phyloP scores from a whole-genome alignment of 1,284 basidiomycete genomes.

The Apiotrichum montevideense region DNA sequence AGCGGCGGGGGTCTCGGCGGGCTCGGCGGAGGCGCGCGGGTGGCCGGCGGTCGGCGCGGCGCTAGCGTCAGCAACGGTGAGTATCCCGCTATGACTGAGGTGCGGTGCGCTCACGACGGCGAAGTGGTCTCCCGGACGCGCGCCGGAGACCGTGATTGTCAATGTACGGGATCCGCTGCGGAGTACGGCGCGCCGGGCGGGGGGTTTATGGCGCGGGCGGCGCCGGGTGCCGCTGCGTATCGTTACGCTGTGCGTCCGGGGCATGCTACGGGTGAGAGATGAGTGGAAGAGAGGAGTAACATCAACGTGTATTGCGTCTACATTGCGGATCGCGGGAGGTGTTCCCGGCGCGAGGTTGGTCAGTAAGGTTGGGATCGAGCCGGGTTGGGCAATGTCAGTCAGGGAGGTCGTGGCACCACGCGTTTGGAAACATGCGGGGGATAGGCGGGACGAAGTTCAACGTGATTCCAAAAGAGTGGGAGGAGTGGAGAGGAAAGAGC shows the following conservation, averaged over 20 bases:
- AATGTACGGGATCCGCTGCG: not conserved
- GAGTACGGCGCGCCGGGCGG: not conserved
- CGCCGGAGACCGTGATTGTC: not conserved
- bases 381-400: too few relatives aligned
- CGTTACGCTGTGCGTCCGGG: not conserved
- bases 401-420: too few relatives aligned
- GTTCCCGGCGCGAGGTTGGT: not conserved
- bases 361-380: too few relatives aligned
- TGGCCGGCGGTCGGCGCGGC: not conserved
- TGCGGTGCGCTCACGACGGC: not conserved
- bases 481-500: too few relatives aligned
- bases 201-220: not conserved
- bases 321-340: not conserved
- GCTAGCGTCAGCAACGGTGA: constrained; percentile 1
- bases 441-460: too few relatives aligned
- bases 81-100: not conserved
- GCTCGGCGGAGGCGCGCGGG: not conserved
- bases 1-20: not conserved
- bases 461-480: too few relatives aligned
- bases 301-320: not conserved
- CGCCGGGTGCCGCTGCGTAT: not conserved
- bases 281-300: too few relatives aligned
- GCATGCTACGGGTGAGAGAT: not conserved
- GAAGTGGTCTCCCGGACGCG: not conserved
- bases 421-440: too few relatives aligned